Evolutionary conservation across 495 filamentous ascomycete species (phyloP), one percentile per base, ranked within the genome.

Genomic region (Annulohypoxylon maeteangense): DNA sequence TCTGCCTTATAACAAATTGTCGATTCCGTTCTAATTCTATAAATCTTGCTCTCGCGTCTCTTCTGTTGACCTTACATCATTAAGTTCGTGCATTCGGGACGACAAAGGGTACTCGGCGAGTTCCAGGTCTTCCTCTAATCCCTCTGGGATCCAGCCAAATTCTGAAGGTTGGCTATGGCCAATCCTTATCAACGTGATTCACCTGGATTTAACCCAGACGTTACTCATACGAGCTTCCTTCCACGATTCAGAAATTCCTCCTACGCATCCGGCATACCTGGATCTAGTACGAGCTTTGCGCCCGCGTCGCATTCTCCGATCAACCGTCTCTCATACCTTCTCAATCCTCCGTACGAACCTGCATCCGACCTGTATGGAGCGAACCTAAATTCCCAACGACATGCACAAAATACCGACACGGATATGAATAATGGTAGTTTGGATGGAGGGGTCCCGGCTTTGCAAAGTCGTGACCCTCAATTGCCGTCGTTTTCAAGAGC

Each of bases 251-350:
- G 84, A 50, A 79, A 65, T 62, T 51, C 78, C 0, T 96, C 93
- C 32, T 96, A 97, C 84, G 92, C 93, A 51, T 93, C 93, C 57
- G 91, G 94, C 54, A 87, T 91, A 56, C 90, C 93, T 32, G 92
- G 92, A 60, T 81, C 89, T 74, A 84, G 70, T 63, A 53, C 74
- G 68, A 70, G 48, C 55, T 67, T 81, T 74, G 58, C 53, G 7
- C 75, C 82, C 23, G 81, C 85, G 44, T 80, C 85, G 55, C 74
- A 72, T 79, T 74, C 86, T 81, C 64, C 81, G 80, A 54, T 73
- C 48, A 84, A 78, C 76, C 83, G 85, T 45, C 87, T 92, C 74
- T 87, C 90, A 1, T 87, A 91, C 72, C 81, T 92, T 18, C 81
- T 89, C 25, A 88, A 86, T 78, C 80, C 86, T 42, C 80, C 79